Evolutionary conservation across 164 flowering plant genomes (phyloP), one percentile per base, ranked within the genome.

Genomic region (Chloranthus sessilifolius): DNA sequence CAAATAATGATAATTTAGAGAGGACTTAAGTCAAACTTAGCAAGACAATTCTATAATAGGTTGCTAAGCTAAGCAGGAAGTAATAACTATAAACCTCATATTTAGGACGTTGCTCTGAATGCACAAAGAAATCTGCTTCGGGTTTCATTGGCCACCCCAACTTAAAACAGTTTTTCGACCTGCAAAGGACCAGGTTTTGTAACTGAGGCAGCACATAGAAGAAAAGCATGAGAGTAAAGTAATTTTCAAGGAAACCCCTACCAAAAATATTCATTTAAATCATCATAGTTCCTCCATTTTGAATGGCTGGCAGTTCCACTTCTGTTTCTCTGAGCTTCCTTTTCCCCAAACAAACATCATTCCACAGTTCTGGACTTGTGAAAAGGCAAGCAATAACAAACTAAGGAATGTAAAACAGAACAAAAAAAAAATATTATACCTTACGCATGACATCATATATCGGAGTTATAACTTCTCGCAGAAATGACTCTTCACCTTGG

Each of bases 251-350:
- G n/a, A 53, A 9, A 48, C 17, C 12, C 73, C 68, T 55, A 88
- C 99, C 99, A 94, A 56, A 94, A 94, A 66, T 94, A 94, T 68
- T 94, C 99, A 68, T 94, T 94, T 25, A 94, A 59, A 65, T 94
- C 99, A 78, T 94, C 99, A 68, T 94, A 94, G 47, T 94, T 94
- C 76, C 99, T 86, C 99, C 97, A 88, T 33, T 60, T 70, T 43
- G 97, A 82, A 72, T 88, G 97, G 66, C 95, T 84, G 46, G 88
- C 87, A 58, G 77, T 88, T 41, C 97, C 99, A 50, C 68, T 75
- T 67, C 65, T 78, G 74, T 82, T 85, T 78, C 84, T 86, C 71
- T 59, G 69, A 5, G 75, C 86, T 94, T 94, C 99, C 97, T 92
- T 75, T 65, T 55, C 55, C 65, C 23, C 47, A 63, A 64, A 70